These are phyloP conservation scores for Phoenix dactylifera DNA, from an alignment of 176 grass and related monocot genomes.

Conservation along the genomic window DNA sequence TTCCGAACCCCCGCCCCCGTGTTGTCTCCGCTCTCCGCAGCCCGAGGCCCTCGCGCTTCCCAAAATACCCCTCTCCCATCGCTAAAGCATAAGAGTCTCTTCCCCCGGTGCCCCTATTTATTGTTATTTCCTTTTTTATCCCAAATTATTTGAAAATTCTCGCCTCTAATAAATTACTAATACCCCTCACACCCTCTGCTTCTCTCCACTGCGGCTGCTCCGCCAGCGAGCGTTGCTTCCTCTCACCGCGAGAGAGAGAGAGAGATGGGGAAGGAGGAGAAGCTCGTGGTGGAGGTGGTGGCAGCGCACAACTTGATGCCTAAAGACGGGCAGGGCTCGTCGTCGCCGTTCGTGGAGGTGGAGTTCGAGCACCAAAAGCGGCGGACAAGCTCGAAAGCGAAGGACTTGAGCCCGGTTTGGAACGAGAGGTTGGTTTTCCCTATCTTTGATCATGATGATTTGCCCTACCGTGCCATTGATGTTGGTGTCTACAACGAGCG, in stretches of 20 bases:
- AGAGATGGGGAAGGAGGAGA: slow-evolving; percentile 66
- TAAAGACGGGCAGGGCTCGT: slow-evolving; percentile 87
- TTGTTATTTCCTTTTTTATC: not conserved
- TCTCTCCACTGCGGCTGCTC: no score
- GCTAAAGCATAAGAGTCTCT: not conserved
- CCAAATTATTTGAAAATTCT: no score
- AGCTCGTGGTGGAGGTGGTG: slow-evolving; percentile 88
- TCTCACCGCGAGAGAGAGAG: not conserved
- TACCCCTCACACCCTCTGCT: no score
- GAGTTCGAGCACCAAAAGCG: slow-evolving; percentile 88
- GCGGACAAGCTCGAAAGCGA: slow-evolving; percentile 43
- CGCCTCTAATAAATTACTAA: no score
- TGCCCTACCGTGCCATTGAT: slow-evolving; percentile 81
- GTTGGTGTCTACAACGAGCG: slow-evolving; percentile 78
- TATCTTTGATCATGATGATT: slow-evolving; percentile 67
- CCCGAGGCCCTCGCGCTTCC: not conserved
- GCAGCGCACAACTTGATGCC: slow-evolving; percentile 95
- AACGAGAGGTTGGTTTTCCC: slow-evolving; percentile 81
- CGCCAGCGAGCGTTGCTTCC: not conserved
- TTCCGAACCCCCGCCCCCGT: not conserved
- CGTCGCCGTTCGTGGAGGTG: slow-evolving; percentile 72
- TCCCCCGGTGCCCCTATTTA: not conserved
- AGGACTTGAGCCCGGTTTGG: slow-evolving; percentile 82
- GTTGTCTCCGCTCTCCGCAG: not conserved
- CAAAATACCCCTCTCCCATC: not conserved